Conservation (phyloP, 257 asterid genomes). For the Solanum chiquidenum region DNA sequence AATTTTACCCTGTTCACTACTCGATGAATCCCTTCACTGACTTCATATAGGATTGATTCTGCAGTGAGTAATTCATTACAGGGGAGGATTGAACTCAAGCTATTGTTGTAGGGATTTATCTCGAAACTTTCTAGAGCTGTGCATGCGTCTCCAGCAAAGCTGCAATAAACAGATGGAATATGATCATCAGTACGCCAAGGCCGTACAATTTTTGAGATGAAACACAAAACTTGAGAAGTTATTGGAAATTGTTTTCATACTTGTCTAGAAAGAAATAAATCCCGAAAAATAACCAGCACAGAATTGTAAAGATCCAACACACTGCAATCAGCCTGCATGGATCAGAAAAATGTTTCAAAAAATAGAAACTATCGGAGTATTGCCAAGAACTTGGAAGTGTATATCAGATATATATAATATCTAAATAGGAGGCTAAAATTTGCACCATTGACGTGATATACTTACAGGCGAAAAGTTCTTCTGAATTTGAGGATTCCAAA, state of each 20-base stretch:
- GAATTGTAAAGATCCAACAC: slow-evolving; percentile 51
- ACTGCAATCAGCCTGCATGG: slow-evolving; percentile 39
- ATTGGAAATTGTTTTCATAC: slow-evolving; percentile 17
- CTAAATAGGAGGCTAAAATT: not conserved
- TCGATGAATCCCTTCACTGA: slow-evolving; percentile 46
- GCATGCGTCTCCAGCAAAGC: slow-evolving; percentile 73
- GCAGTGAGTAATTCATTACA: slow-evolving; percentile 67
- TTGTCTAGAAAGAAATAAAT: slow-evolving; percentile 48
- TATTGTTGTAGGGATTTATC: slow-evolving; percentile 67
- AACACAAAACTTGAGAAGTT: not conserved
- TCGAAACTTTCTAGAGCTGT: slow-evolving; percentile 63
- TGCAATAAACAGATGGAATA: slow-evolving; percentile 5
- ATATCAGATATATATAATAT: too few relatives aligned
- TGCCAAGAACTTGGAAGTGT: not conserved
- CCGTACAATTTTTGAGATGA: not conserved
- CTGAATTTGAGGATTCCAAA: slow-evolving; percentile 23
- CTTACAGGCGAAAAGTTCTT: slow-evolving; percentile 24
- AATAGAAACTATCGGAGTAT: not conserved
- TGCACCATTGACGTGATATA: not conserved
- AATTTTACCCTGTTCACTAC: slow-evolving; percentile 40
- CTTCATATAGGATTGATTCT: slow-evolving; percentile 28
- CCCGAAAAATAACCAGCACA: slow-evolving; percentile 70
- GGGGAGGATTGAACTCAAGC: slow-evolving; percentile 74
- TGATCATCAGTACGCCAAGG: not conserved
- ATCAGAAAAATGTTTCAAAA: not conserved